A percentile compares a stretch with the other conserved stretches of the same genome.
Evolutionary conservation across 2,329 filamentous ascomycete species (phyloP).

Genomic region (Colletotrichum lentis): DNA sequence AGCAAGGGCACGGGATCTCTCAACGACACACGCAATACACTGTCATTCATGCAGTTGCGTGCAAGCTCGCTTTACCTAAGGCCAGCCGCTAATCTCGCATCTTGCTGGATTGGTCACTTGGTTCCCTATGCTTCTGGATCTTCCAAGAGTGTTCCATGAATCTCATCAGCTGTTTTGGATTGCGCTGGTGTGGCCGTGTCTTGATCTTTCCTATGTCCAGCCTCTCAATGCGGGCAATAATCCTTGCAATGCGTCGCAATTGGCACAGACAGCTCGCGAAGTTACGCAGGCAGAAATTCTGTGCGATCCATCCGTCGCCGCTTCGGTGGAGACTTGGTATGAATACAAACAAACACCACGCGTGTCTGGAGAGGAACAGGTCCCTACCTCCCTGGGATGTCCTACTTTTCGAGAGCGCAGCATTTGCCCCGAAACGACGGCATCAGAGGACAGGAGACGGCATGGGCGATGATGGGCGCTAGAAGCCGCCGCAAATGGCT

Average conservation of each 20-base stretch:
- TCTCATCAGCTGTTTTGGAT: conserved; percentile 1
- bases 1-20: conserved; percentile 2
- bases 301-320: not conserved
- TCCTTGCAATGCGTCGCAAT: conserved; percentile 8
- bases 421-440: conserved; percentile 6
- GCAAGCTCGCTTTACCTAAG: conserved; percentile 3
- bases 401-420: not conserved
- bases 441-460: conserved; percentile 9
- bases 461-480: conserved; percentile 3
- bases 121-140: conserved; percentile 2
- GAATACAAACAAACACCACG: not conserved
- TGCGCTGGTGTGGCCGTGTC: not conserved
- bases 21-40: conserved; percentile 17
- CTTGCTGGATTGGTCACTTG: conserved; percentile 3
- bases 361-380: not conserved
- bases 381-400: not conserved
- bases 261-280: conserved; percentile 11
- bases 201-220: conserved; percentile 11
- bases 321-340: not conserved
- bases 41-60: conserved; percentile 10
- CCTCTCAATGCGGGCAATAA: conserved; percentile 9
- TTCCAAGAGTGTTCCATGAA: conserved; percentile 4
- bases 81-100: conserved; percentile 4
- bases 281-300: not conserved
- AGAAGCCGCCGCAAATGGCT: not conserved